These are phyloP conservation scores for Rosa chinensis DNA, from an alignment of 306 rosid genomes.

Conservation along the genomic window DNA sequence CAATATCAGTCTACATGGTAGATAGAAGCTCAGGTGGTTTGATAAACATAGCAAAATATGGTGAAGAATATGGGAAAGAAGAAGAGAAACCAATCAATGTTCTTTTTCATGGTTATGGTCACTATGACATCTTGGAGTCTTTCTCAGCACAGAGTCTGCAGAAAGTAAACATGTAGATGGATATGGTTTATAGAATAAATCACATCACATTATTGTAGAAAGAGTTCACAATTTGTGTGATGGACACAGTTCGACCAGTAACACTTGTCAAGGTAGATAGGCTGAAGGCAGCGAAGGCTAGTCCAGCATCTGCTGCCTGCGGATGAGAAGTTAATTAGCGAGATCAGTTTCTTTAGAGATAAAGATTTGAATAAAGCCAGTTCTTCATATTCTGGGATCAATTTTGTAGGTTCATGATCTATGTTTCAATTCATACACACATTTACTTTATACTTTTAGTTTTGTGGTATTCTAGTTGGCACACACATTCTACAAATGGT, in stretches of 20 bases:
- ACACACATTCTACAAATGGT: background rate
- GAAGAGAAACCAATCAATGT: slow-evolving; percentile 71
- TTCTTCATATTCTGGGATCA: slow-evolving; percentile 1
- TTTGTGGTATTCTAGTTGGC: background rate
- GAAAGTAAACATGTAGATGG: slow-evolving; percentile 37
- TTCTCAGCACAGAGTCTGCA: slow-evolving; percentile 32
- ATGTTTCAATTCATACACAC: background rate
- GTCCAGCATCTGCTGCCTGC: slow-evolving; percentile 10
- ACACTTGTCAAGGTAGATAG: slow-evolving; percentile 16
- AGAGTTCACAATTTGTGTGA: slow-evolving; percentile 20
- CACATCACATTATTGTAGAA: background rate
- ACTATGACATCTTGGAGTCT: slow-evolving; percentile 78
- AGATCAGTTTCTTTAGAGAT: slow-evolving; percentile 7
- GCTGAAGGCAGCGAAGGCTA: slow-evolving; percentile 12
- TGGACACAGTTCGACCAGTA: slow-evolving; percentile 15
- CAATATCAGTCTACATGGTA: slow-evolving; percentile 77
- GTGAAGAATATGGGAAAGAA: slow-evolving; percentile 60
- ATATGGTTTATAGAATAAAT: slow-evolving; percentile 25
- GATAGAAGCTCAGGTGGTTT: slow-evolving; percentile 49
- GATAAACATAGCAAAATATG: slow-evolving; percentile 82
- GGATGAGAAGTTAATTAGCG: slow-evolving; percentile 9
- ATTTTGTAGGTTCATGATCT: slow-evolving; percentile 14
- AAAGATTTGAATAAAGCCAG: slow-evolving; percentile 21
- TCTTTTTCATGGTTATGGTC: slow-evolving; percentile 92
- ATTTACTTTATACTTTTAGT: background rate